phyloP scores from a whole-genome alignment of 2,329 filamentous ascomycete species.

The Plectosphaerella sp. region DNA sequence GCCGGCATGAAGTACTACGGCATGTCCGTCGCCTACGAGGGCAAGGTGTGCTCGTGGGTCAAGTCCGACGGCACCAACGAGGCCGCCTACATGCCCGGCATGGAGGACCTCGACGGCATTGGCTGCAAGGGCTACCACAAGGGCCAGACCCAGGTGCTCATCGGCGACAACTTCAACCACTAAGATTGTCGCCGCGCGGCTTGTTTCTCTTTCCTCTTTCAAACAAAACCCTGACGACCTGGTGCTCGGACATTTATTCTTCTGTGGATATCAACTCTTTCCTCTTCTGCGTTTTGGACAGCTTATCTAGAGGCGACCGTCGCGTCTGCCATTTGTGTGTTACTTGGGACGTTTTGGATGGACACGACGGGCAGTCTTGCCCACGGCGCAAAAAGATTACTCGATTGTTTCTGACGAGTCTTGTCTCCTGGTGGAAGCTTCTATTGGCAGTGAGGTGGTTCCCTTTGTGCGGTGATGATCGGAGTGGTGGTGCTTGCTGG shows the following conservation, averaged over 20 bases:
- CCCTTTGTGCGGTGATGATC: too few species aligned
- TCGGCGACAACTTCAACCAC: constrained; percentile 20
- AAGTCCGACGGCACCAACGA: constrained; percentile 21
- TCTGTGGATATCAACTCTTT: neutral
- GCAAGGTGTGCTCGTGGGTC: constrained; percentile 37
- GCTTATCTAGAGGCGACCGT: too few species aligned
- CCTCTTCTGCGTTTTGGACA: neutral
- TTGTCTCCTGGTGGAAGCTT: too few species aligned
- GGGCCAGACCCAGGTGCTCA: constrained; percentile 22
- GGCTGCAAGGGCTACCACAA: constrained; percentile 32
- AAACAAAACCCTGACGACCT: neutral
- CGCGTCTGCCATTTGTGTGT: too few species aligned
- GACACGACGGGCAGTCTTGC: too few species aligned
- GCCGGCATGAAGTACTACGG: constrained; percentile 23
- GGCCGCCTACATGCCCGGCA: constrained; percentile 33
- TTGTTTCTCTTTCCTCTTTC: too few species aligned
- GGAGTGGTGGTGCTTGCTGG: too few species aligned
- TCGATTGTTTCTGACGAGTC: too few species aligned
- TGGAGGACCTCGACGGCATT: constrained; percentile 30
- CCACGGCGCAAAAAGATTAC: too few species aligned
- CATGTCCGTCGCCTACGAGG: constrained; percentile 31
- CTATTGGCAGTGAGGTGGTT: too few species aligned
- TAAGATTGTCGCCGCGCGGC: neutral
- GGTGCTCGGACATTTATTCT: neutral
- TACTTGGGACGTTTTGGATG: too few species aligned